Percentiles rank a stretch among this genome's conserved stretches.
phyloP scores from a whole-genome alignment of 345 rosid species.

The Passiflora organensis region DNA sequence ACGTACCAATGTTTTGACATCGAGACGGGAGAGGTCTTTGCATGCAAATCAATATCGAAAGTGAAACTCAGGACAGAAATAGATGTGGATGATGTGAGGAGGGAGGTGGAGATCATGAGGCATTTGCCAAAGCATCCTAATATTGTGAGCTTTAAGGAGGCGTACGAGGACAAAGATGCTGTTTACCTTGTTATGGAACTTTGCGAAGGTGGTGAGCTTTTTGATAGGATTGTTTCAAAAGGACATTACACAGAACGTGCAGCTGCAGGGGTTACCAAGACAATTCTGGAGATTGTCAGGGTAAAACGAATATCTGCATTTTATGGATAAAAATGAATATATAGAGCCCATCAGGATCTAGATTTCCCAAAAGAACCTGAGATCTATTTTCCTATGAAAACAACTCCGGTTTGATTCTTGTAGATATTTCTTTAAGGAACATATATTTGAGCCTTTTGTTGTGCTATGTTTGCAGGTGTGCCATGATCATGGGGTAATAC shows the following conservation, averaged over 20 bases:
- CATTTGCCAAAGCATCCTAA: slow-evolving; percentile 70
- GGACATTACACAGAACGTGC: slow-evolving; percentile 85
- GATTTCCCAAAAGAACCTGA: too few species aligned
- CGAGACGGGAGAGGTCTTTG: slow-evolving; percentile 41
- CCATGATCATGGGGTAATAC: slow-evolving; percentile 86
- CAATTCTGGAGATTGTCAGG: slow-evolving; percentile 70
- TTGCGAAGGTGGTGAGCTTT: slow-evolving; percentile 88
- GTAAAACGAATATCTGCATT: too few species aligned
- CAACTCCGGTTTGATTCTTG: too few species aligned
- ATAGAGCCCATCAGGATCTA: too few species aligned
- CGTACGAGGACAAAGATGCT: slow-evolving; percentile 69
- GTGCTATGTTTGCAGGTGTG: too few species aligned
- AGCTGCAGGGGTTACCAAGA: slow-evolving; percentile 56
- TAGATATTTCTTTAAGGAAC: too few species aligned
- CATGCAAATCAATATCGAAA: slow-evolving; percentile 85
- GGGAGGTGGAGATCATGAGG: slow-evolving; percentile 89
- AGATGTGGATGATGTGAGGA: slow-evolving; percentile 78
- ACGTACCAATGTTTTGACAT: slow-evolving; percentile 54
- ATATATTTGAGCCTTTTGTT: too few species aligned
- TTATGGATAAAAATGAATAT: too few species aligned
- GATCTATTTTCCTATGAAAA: too few species aligned
- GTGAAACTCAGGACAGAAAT: slow-evolving; percentile 75
- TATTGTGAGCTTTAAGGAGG: slow-evolving; percentile 67
- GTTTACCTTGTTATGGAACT: slow-evolving; percentile 87
- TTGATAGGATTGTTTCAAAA: slow-evolving; percentile 71